Conservation (phyloP, 108 stramenopile genomes). For the Aureococcus anophagefferens region DNA sequence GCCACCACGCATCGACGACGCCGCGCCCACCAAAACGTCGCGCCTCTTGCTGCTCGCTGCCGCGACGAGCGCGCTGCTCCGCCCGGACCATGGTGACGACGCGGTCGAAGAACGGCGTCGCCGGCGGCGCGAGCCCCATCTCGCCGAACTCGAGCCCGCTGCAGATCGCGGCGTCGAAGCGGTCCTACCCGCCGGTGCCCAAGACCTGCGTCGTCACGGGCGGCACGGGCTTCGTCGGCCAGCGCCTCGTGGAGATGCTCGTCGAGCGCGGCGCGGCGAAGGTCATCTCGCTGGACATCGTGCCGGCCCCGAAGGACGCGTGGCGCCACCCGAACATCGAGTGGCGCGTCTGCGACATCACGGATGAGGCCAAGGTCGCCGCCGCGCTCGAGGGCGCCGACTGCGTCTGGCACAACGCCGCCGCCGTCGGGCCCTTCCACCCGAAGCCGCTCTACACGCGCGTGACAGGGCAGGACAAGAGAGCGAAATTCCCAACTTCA, state of each 20-base stretch:
- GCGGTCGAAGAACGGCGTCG: no score
- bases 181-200: neutral
- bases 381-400: conserved; percentile 67
- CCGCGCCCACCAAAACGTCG: no score
- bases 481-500: no score
- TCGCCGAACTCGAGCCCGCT: no score
- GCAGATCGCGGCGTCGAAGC: no score
- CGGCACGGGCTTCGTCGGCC: conserved; percentile 83
- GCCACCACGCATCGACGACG: no score
- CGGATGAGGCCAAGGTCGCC: conserved; percentile 58
- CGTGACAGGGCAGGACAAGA: no score
- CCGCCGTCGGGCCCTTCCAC: conserved; percentile 92
- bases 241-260: conserved; percentile 92
- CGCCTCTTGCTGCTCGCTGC: no score
- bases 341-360: conserved; percentile 66
- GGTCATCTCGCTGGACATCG: conserved; percentile 88
- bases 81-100: no score
- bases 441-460: conserved; percentile 49
- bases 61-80: no score
- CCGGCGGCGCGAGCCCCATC: no score
- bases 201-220: conserved; percentile 69
- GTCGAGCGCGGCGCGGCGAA: conserved; percentile 75
- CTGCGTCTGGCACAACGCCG: conserved; percentile 87
- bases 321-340: conserved; percentile 34
- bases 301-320: conserved; percentile 48